phyloP scores from a whole-genome alignment of 805 yeast species.

The Kluyveromyces aestuarii region DNA sequence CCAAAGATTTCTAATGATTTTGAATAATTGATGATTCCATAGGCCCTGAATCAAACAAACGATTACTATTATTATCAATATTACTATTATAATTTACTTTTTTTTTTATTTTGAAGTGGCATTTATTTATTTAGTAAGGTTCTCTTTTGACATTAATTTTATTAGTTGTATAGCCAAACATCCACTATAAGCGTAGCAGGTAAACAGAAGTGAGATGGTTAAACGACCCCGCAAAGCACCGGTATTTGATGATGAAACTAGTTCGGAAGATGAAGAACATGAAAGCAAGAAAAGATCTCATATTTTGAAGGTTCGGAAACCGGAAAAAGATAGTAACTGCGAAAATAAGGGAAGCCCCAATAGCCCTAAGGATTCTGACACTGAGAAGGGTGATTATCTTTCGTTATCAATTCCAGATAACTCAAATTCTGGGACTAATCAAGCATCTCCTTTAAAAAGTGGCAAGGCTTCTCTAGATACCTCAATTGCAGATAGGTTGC shows the following conservation, averaged over 20 bases:
- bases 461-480: neutral
- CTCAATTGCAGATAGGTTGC: slow-evolving; percentile 13
- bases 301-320: no score
- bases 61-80: no score
- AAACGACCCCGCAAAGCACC: neutral
- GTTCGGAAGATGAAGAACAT: neutral
- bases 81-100: no score
- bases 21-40: neutral
- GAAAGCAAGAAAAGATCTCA: neutral
- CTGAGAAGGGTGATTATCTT: neutral
- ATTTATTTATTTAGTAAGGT: neutral
- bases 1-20: slow-evolving; percentile 7
- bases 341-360: neutral
- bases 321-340: no score
- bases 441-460: no score
- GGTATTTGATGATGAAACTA: neutral
- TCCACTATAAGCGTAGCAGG: no score
- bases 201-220: neutral
- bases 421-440: neutral
- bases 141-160: neutral
- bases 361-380: neutral
- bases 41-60: neutral
- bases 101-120: neutral
- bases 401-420: neutral
- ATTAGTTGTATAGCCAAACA: no score